Evolutionary conservation across 208 protist species (phyloP).

Genomic region (Leishmania aethiopica): DNA sequence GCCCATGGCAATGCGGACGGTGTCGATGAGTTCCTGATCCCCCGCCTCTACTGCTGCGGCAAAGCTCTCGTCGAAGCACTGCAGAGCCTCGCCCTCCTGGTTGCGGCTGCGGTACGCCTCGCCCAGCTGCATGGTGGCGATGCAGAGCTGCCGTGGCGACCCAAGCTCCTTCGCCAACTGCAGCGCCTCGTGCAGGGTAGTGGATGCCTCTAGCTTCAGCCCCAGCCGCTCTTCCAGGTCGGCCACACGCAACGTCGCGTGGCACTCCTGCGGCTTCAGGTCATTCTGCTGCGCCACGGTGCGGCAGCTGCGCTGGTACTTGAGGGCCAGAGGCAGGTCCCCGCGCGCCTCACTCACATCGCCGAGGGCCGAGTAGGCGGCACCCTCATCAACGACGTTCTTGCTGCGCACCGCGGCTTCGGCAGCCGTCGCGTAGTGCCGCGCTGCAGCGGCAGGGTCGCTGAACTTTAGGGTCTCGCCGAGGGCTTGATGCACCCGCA

Average conservation of each 20-base stretch:
- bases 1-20: conserved; percentile 79
- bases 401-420: conserved; percentile 44
- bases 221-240: conserved; percentile 83
- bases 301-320: conserved; percentile 73
- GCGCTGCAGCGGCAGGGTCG: conserved; percentile 42
- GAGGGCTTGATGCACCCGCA: conserved; percentile 68
- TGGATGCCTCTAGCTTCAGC: conserved; percentile 60
- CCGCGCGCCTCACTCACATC: conserved; percentile 72
- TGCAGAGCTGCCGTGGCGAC: conserved; percentile 66
- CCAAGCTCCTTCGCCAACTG: conserved; percentile 67
- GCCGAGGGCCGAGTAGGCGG: conserved; percentile 72
- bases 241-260: conserved; percentile 69
- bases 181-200: conserved; percentile 69
- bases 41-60: conserved; percentile 56
- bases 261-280: conserved; percentile 49
- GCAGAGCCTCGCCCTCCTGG: conserved; percentile 60
- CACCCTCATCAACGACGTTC: conserved; percentile 48
- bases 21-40: conserved; percentile 73
- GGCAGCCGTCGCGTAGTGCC: conserved; percentile 58
- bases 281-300: conserved; percentile 47
- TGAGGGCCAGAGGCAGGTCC: conserved; percentile 62
- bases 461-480: conserved; percentile 40
- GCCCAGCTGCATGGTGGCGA: conserved; percentile 83
- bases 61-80: conserved; percentile 82
- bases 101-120: conserved; percentile 61